Conservation (phyloP, 495 filamentous ascomycete genomes). For the Tuber aestivum region DNA sequence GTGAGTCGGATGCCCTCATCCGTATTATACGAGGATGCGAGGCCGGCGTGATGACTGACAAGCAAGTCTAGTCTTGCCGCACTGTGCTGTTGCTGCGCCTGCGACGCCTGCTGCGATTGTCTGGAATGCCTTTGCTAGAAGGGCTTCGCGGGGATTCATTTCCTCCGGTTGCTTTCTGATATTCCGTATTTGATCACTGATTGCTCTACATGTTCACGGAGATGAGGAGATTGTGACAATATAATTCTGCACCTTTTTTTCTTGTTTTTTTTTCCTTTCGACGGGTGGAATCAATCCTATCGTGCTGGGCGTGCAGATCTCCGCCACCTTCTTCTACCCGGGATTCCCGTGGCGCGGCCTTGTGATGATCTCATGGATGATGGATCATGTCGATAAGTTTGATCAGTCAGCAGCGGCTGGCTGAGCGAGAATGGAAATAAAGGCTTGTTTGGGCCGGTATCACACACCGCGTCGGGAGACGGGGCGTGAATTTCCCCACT, state of each 20-base stretch:
- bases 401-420: neutral
- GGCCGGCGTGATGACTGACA: neutral
- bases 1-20: constrained; percentile 13
- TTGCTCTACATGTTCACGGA: neutral
- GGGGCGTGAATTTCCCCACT: neutral
- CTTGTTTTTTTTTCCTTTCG: constrained; percentile 3
- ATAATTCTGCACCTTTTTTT: neutral
- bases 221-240: neutral
- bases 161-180: constrained; percentile 10
- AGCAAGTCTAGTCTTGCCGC: constrained; percentile 30
- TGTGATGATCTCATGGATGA: neutral
- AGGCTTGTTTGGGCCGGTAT: neutral
- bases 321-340: neutral
- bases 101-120: constrained; percentile 38
- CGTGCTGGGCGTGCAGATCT: neutral
- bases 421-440: neutral
- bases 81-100: constrained; percentile 39
- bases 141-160: constrained; percentile 18
- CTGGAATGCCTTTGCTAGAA: constrained; percentile 35
- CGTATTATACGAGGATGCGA: neutral
- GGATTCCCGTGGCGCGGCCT: neutral
- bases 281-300: neutral
- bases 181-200: neutral
- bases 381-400: neutral
- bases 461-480: neutral